A percentile compares a stretch with the other conserved stretches of the same genome.
Conservation (phyloP, 176 grass and related monocot species). For the Cocos nucifera region DNA sequence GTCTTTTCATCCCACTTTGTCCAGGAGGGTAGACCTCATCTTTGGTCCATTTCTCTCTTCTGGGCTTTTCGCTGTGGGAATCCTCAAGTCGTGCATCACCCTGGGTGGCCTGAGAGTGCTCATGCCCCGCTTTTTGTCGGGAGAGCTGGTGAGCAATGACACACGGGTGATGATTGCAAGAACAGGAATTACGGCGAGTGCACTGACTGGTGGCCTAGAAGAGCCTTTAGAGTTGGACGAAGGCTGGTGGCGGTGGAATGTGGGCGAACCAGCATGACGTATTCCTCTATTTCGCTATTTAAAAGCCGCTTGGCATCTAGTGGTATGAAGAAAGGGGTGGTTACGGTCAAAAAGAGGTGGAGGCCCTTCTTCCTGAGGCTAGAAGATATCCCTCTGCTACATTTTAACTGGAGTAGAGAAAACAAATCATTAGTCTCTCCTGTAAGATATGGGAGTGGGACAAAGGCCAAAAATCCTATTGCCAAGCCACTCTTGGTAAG, state of each 20-base stretch:
- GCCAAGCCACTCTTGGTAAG: too few species aligned
- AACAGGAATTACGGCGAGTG: constrained; percentile 60
- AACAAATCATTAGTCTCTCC: too few species aligned
- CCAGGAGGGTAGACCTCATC: not conserved
- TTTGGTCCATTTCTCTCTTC: not conserved
- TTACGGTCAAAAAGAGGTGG: too few species aligned
- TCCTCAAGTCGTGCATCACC: not conserved
- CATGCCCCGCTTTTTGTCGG: constrained; percentile 18
- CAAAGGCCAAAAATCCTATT: too few species aligned
- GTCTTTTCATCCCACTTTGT: constrained; percentile 4
- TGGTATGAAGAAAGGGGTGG: too few species aligned
- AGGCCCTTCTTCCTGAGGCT: too few species aligned
- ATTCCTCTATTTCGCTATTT: too few species aligned
- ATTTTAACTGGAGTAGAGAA: too few species aligned
- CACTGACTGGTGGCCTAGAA: constrained; percentile 52
- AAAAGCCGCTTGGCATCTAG: too few species aligned
- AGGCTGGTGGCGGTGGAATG: constrained; percentile 31
- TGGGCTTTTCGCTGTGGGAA: constrained; percentile 34
- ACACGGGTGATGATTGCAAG: constrained; percentile 45
- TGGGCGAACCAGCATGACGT: constrained; percentile 18
- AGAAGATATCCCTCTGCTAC: too few species aligned
- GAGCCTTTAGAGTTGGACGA: constrained; percentile 45
- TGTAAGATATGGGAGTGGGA: too few species aligned
- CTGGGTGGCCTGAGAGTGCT: too few species aligned
- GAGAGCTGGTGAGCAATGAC: constrained; percentile 46